These are phyloP conservation scores for Fusarium equiseti DNA, from an alignment of 2,329 filamentous ascomycete genomes.

Conservation along the genomic window DNA sequence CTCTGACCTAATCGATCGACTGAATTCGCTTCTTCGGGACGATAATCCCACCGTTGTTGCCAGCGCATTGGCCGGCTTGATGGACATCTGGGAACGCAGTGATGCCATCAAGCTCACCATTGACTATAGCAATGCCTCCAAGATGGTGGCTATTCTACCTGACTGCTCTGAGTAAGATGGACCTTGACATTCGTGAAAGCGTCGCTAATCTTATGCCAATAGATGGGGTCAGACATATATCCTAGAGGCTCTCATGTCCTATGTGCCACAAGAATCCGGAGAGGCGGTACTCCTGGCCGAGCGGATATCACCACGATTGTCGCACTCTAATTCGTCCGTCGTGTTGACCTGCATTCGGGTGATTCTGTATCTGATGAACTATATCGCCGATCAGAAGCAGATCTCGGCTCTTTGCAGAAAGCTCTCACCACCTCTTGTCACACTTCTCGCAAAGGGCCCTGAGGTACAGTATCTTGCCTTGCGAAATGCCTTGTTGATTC, in stretches of 20 bases:
- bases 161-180: slow-evolving; percentile 93
- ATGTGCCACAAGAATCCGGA: slow-evolving; percentile 89
- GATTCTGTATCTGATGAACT: slow-evolving; percentile 98
- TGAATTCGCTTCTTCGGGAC: slow-evolving; percentile 91
- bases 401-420: slow-evolving; percentile 90
- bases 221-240: slow-evolving; percentile 99
- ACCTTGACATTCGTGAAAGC: not conserved
- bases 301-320: slow-evolving; percentile 92
- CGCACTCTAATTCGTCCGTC: slow-evolving; percentile 96
- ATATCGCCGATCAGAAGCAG: slow-evolving; percentile 91
- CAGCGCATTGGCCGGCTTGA: slow-evolving; percentile 87
- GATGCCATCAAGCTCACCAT: slow-evolving; percentile 98
- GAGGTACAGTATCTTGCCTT: slow-evolving; percentile 98
- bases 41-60: slow-evolving; percentile 98
- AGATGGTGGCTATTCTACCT: slow-evolving; percentile 95
- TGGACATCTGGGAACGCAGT: slow-evolving; percentile 98
- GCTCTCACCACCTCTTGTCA: slow-evolving; percentile 93
- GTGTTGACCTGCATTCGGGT: slow-evolving; percentile 97
- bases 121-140: slow-evolving; percentile 96
- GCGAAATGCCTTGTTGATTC: slow-evolving; percentile 90
- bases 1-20: slow-evolving; percentile 90
- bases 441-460: slow-evolving; percentile 92
- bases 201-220: slow-evolving; percentile 32
- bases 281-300: slow-evolving; percentile 93
- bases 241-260: slow-evolving; percentile 96